Base-by-base conservation (phyloP, 2,329 filamentous ascomycete species). In the Ophiosphaerella narmari region DNA sequence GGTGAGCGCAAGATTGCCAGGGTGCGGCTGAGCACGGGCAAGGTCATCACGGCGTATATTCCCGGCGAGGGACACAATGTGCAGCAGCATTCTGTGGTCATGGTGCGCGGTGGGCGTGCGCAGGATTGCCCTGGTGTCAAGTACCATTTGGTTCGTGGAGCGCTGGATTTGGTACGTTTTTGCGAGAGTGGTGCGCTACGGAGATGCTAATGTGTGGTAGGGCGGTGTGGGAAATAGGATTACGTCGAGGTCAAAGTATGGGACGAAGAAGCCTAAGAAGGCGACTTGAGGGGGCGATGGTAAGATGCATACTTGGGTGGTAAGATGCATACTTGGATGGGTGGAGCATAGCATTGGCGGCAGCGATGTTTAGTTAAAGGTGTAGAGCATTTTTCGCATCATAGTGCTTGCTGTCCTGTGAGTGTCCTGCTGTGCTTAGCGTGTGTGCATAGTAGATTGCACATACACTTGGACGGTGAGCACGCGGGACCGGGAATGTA, bases 51-150 rank as follows among this genome's bases (percentile, higher is more conserved):
- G 51, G 90, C 90, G 23, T 97, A 97, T 78, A 97, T 99, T 68
- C 91, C 92, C 31, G 94, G 94, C 44, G 93, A 97, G 83, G 93
- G 94, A 41, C 94, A 99, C 78, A 99, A 97, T 75, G 92, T 97
- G 60, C 93, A 97, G 81, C 94, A 97, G 82, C 95, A 99, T 80
- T 95, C 89, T 66, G 94, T 99, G 39, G 94, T 99, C 48, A 80
- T 97, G 60, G 92, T 99, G n/a, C 83, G 94, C 60, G 94, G 94
- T 50, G 94, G 94, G 2, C 83, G 94, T 72, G 86, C 86, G 59
- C 94, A 97, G 83, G 94, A 99, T 86, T 99, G 94, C 79, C 94
- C 94, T 54, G 94, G 94, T 86, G 94, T 99, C 76, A 87, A 92
- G 71, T 99, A 99, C 74, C 91, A 95, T 75, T 79, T 97, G 67